A percentile compares a stretch with the other conserved stretches of the same genome.
phyloP scores from a whole-genome alignment of 306 rosid genomes.

The Datisca glomerata region DNA sequence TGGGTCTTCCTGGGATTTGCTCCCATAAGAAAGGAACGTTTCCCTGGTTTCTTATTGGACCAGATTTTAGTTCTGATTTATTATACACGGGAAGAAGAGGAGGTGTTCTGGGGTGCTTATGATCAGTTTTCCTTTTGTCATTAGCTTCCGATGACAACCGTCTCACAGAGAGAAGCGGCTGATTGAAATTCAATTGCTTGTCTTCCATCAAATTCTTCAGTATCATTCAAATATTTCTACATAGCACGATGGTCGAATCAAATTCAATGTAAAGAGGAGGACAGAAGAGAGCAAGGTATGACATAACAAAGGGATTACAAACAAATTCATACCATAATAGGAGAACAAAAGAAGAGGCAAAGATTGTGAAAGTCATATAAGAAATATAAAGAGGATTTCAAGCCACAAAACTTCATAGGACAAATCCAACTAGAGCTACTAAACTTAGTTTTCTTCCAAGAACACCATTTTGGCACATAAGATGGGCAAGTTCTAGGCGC shows the following conservation, averaged over 20 bases:
- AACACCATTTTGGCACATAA: no score
- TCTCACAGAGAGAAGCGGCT: slow-evolving; percentile 85
- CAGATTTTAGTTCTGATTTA: slow-evolving; percentile 66
- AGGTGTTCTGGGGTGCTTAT: slow-evolving; percentile 27
- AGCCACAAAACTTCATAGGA: no score
- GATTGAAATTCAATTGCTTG: slow-evolving; percentile 66
- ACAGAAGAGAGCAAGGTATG: not conserved
- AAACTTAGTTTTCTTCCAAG: no score
- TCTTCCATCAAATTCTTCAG: slow-evolving; percentile 53
- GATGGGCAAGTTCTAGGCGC: no score
- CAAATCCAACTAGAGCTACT: no score
- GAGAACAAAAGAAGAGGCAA: no score
- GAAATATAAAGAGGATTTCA: no score
- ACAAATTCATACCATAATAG: no score
- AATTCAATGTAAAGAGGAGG: not conserved
- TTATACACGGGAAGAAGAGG: slow-evolving; percentile 38
- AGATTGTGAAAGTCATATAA: no score
- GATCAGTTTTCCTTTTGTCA: slow-evolving; percentile 20
- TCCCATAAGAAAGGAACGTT: slow-evolving; percentile 83
- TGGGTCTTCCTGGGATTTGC: slow-evolving; percentile 75
- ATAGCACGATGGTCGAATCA: slow-evolving; percentile 10
- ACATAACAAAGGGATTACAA: no score
- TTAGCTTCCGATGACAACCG: slow-evolving; percentile 36
- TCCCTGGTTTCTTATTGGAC: slow-evolving; percentile 59
- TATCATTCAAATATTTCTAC: slow-evolving; percentile 24